Conservation (phyloP, 257 asterid genomes). For the Scutellaria minor region DNA sequence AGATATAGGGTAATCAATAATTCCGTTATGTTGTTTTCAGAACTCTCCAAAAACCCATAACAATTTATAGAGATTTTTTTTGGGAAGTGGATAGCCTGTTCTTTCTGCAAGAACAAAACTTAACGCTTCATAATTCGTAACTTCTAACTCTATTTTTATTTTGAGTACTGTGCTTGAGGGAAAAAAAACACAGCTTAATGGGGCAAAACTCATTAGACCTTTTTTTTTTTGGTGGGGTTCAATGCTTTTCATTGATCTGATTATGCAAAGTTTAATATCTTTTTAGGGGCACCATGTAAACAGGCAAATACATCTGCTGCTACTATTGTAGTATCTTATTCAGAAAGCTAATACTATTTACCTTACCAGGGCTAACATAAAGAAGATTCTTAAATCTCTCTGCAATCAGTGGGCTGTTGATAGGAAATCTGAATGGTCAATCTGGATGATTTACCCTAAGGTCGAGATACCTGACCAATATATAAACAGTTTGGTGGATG, state of each 20-base stretch:
- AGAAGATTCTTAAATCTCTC: slow-evolving; percentile 66
- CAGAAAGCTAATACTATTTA: slow-evolving; percentile 32
- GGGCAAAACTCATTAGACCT: neutral
- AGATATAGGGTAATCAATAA: too few relatives aligned
- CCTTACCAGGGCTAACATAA: slow-evolving; percentile 56
- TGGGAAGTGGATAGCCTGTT: slow-evolving; percentile 1
- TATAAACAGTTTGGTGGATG: slow-evolving; percentile 63
- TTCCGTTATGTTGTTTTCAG: too few relatives aligned
- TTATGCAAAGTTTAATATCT: slow-evolving; percentile 5
- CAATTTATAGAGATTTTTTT: neutral
- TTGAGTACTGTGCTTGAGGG: neutral
- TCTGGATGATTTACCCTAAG: slow-evolving; percentile 79
- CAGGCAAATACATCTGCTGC: neutral
- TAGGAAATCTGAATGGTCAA: slow-evolving; percentile 82
- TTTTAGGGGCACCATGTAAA: neutral
- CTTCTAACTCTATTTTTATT: neutral
- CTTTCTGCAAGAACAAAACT: slow-evolving; percentile 1
- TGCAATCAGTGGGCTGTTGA: slow-evolving; percentile 71
- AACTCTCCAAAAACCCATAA: too few relatives aligned
- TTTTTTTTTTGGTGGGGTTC: neutral
- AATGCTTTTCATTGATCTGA: slow-evolving; percentile 1
- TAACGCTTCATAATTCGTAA: neutral
- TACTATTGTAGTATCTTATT: neutral
- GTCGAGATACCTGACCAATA: slow-evolving; percentile 84
- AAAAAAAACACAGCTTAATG: neutral